Base-by-base conservation (phyloP, 2,329 filamentous ascomycete genomes). In the Blastomyces silverae region DNA sequence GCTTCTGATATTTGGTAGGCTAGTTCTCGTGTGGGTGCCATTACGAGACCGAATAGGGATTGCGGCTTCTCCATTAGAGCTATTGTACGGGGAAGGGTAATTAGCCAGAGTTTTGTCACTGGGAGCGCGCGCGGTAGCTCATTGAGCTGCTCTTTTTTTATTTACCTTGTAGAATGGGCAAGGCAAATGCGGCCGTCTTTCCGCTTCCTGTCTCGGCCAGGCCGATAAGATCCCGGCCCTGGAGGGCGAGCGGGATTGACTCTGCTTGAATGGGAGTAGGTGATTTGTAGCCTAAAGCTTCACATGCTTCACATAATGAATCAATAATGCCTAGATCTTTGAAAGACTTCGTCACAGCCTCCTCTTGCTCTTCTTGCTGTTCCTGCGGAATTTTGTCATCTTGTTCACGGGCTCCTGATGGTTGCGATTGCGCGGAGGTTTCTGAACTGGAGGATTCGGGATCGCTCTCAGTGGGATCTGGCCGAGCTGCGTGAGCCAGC, bases 141-240 rank as follows among this genome's bases (percentile, higher is more conserved):
- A 55, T 46, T 52, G 42, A 48, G 53, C 44, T 25, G 56, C 28
- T 25, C 11, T n/a, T 1, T n/a, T 39, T 34, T 39, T 39, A 10
- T 62, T 59, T 67, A 75, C 76, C 76, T 78, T 97, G 92, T 2
- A 99, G 84, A 50, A 99, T 95, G 0, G 94, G 94, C 2, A 99
- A 81, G 0, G 91, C 92, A 75, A 97, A 99, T 0, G 94, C 92
- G 7, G 92, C 93, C 0, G 94, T 97, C 81, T 97, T 99, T 78
- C 94, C 94, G 73, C 88, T 92, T 70, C 94, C 94, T 0, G 94
- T 99, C 78, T 99, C 93, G 42, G 94, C 94, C 62, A 97, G 83
- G 53, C 92, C 94, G 70, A 99, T 96, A 44, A 97, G 82, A 76
- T 97, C 94, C 72, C 91, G 86, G 62, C 89, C 87, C 72, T 89